Percentiles rank a stretch among this genome's conserved stretches.
Evolutionary conservation across 352 stramenopile species (phyloP).

Genomic region (Blastocystis sp.): DNA sequence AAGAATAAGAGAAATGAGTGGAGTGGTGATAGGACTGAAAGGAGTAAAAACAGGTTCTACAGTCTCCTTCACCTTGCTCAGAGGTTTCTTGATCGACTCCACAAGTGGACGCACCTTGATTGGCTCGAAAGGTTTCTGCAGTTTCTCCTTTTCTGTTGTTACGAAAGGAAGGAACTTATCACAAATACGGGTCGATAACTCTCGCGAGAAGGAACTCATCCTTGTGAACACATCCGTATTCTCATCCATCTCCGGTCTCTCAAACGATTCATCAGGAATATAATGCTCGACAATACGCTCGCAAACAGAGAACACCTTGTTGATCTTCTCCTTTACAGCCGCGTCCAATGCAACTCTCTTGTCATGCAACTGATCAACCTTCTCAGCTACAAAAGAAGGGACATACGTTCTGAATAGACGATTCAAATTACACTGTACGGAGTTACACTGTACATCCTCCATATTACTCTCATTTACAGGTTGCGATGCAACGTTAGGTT

Average conservation of each 20-base stretch:
- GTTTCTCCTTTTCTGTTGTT: background rate
- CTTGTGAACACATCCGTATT: constrained; percentile 23
- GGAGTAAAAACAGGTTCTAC: constrained; percentile 33
- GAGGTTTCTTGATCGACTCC: background rate
- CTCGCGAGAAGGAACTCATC: constrained; percentile 24
- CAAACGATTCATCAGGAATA: constrained; percentile 35
- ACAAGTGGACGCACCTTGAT: background rate
- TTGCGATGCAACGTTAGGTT: background rate
- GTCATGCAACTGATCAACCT: background rate
- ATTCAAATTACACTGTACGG: background rate
- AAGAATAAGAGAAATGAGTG: constrained; percentile 5
- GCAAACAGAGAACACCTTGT: constrained; percentile 27
- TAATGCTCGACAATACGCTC: constrained; percentile 54
- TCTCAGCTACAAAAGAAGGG: constrained; percentile 12
- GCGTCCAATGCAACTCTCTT: background rate
- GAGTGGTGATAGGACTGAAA: constrained; percentile 5
- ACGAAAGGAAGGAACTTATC: constrained; percentile 39
- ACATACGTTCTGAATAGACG: constrained; percentile 33
- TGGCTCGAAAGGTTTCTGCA: background rate
- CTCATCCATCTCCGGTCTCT: constrained; percentile 25
- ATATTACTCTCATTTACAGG: background rate
- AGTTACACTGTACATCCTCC: background rate
- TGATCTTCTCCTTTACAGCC: constrained; percentile 42
- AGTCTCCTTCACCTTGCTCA: constrained; percentile 41
- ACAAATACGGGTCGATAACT: constrained; percentile 33